A percentile compares a stretch with the other conserved stretches of the same genome.
These are phyloP conservation scores for Primulina tabacum DNA, from an alignment of 257 asterid genomes.

Conservation along the genomic window DNA sequence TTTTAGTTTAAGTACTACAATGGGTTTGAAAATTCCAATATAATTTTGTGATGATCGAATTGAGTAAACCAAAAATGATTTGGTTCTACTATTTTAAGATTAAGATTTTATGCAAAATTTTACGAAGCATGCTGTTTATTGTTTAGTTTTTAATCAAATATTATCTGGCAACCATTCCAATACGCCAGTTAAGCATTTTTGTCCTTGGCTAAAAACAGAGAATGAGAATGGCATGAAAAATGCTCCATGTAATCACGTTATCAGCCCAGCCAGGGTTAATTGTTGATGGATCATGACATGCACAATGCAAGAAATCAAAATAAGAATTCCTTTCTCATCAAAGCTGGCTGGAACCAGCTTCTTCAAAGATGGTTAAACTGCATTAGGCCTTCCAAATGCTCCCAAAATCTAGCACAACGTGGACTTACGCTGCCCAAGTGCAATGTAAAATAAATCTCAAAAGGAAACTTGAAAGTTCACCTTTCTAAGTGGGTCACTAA, in stretches of 20 bases:
- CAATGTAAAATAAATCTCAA: background rate
- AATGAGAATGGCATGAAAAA: background rate
- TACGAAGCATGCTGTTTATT: too few species aligned
- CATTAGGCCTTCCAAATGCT: background rate
- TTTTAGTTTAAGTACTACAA: too few species aligned
- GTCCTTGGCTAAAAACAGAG: background rate
- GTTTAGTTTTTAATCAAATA: background rate
- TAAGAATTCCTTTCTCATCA: background rate
- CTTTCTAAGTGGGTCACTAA: slow-evolving; percentile 71
- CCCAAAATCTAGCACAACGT: background rate
- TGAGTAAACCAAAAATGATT: too few species aligned
- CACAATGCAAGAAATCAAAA: too few species aligned
- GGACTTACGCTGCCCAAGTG: background rate
- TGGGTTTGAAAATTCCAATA: too few species aligned
- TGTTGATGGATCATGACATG: too few species aligned
- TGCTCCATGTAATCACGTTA: too few species aligned
- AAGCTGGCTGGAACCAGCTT: background rate
- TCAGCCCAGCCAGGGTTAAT: too few species aligned
- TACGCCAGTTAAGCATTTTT: background rate
- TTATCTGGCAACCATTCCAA: background rate
- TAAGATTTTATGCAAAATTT: too few species aligned
- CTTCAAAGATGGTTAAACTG: background rate
- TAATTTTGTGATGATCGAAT: too few species aligned
- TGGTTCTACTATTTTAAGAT: too few species aligned
- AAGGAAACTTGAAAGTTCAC: slow-evolving; percentile 35